Evolutionary conservation across 1,139 yeast genomes (phyloP), one percentile per base, ranked within the genome.

Genomic region (Sugiyamaella xylanicola): DNA sequence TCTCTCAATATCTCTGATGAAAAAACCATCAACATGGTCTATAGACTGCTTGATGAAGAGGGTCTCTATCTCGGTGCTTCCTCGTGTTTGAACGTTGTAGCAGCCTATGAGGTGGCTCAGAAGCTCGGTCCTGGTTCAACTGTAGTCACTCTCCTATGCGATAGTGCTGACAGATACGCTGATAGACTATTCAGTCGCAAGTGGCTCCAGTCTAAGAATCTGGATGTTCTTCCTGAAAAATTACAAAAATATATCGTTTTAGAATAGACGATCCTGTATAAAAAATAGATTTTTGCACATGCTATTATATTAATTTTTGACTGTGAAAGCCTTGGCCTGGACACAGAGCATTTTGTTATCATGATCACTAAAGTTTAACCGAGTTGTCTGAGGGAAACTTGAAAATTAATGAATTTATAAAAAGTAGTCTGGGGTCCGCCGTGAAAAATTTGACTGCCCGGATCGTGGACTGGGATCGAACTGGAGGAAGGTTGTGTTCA

Each of bases 401-500:
- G n/a, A n/a, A n/a, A n/a, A n/a, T n/a, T n/a, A n/a, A n/a, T n/a
- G n/a, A n/a, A n/a, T n/a, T n/a, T 69, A 87, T 74, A 90, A 82
- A 80, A 91, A 91, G 74, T 91, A 91, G 72, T 91, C 97, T 11
- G 97, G 97, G 11, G 97, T 91, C 72, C 91, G 87, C 74, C 97
- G 84, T 45, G 96, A 88, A 29, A 91, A 97, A 4, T 96, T 87
- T 56, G 97, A 97, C 72, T 91, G 97, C 56, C 97, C 97, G 22
- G 96, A 96, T 75, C 97, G 85, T 57, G 92, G 91, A 49, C 92
- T 84, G 51, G 97, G 97, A 72, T 91, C 97, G 71, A 91, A 91
- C 72, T 91, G 97, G 72, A 91, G 77, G 72, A 70, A 69, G 27
- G 65, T 61, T 43, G 66, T 61, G 48, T 25, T 25, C 29, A 25